A percentile compares a stretch with the other conserved stretches of the same genome.
These are phyloP conservation scores for Asterophora lycoperdoides DNA, from an alignment of 768 basidiomycete genomes.

Conservation along the genomic window DNA sequence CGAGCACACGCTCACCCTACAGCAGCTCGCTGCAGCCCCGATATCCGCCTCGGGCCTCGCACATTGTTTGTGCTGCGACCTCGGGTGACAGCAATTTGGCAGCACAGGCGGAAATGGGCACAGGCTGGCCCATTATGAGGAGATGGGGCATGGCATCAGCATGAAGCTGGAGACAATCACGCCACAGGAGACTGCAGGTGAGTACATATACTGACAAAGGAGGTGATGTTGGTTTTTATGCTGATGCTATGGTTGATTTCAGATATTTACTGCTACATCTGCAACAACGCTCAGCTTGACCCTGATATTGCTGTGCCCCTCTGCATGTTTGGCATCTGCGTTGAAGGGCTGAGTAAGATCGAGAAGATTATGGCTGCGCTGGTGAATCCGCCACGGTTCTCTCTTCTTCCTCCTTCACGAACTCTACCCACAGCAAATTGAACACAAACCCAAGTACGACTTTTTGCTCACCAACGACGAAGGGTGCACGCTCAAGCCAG, in stretches of 20 bases:
- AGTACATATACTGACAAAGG: no score
- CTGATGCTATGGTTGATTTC: neutral
- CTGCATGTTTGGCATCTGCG: constrained; percentile 80
- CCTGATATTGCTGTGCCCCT: constrained; percentile 73
- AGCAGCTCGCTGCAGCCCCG: constrained; percentile 39
- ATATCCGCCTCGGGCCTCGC: constrained; percentile 67
- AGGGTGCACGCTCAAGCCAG: constrained; percentile 81
- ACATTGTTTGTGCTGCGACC: constrained; percentile 76
- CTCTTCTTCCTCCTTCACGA: neutral
- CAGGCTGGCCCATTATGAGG: constrained; percentile 71
- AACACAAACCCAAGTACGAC: constrained; percentile 92
- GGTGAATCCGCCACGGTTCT: constrained; percentile 36
- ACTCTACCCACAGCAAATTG: constrained; percentile 66
- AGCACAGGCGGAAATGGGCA: constrained; percentile 86
- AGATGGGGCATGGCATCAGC: constrained; percentile 70
- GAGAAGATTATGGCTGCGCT: constrained; percentile 97
- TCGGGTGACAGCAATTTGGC: constrained; percentile 83
- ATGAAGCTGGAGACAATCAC: constrained; percentile 97
- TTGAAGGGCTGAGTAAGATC: constrained; percentile 78
- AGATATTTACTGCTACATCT: constrained; percentile 94
- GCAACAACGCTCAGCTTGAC: constrained; percentile 80
- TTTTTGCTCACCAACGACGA: constrained; percentile 87
- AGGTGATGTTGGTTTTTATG: no score
- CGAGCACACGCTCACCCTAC: constrained; percentile 62
- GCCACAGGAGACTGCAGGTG: constrained; percentile 88